Evolutionary conservation across 441 rosid genomes (phyloP).

Genomic region (Corymbia calophylla): DNA sequence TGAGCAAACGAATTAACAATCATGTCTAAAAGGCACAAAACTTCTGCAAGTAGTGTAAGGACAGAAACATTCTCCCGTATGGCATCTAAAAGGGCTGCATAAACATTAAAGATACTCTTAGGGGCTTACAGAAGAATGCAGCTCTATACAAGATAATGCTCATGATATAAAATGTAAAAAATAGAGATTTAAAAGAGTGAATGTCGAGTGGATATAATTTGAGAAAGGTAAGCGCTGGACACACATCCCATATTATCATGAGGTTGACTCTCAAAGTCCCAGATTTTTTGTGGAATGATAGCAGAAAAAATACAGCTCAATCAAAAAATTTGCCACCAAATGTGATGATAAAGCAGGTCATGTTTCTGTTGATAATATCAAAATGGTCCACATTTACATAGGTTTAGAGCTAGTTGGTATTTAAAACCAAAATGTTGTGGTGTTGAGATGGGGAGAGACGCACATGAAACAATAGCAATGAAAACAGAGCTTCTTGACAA

Average conservation of each 20-base stretch:
- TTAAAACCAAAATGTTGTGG: not conserved
- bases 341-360: not conserved
- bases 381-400: not conserved
- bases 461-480: not conserved
- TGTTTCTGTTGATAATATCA: not conserved
- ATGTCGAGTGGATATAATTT: not conserved
- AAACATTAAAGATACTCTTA: not conserved
- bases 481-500: not conserved
- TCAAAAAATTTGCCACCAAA: not conserved
- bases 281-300: not conserved
- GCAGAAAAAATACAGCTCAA: not conserved
- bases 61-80: conserved; percentile 72
- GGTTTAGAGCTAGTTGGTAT: not conserved
- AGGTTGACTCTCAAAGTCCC: not conserved
- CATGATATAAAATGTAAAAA: not conserved
- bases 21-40: conserved; percentile 93
- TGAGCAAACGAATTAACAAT: conserved; percentile 95
- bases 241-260: not conserved
- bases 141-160: not conserved
- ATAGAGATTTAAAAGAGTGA: not conserved
- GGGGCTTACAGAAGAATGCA: not conserved
- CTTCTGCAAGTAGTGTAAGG: conserved; percentile 89
- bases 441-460: not conserved
- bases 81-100: conserved; percentile 74
- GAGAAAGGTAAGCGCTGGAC: not conserved